These are phyloP conservation scores for Odonthalia washingtoniensis DNA, from an alignment of 31 red algal genomes.

Conservation along the genomic window DNA sequence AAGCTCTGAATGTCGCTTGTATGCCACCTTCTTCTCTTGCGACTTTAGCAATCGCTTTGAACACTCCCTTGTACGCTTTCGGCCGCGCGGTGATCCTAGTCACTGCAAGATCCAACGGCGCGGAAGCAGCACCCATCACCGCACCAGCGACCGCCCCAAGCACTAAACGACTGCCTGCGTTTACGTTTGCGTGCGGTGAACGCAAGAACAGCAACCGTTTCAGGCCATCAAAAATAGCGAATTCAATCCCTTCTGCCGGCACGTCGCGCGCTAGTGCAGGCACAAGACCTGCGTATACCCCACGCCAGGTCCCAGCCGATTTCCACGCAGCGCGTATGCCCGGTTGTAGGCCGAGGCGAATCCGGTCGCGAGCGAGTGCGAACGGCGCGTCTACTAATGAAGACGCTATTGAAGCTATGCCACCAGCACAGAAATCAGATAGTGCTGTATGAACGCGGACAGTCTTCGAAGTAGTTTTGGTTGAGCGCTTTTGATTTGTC, in stretches of 20 bases:
- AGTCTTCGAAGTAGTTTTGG: not conserved
- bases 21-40: constrained; percentile 34
- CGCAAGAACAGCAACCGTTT: not conserved
- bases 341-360: constrained; percentile 25
- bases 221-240: constrained; percentile 15
- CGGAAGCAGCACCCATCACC: not conserved
- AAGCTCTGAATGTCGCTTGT: not conserved
- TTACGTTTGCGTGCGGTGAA: not conserved
- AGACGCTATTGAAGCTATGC: not conserved
- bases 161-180: not conserved
- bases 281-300: constrained; percentile 10
- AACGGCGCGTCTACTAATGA: constrained; percentile 22
- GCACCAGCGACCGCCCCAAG: constrained; percentile 25
- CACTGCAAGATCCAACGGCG: constrained; percentile 42
- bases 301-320: not conserved
- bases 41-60: not conserved
- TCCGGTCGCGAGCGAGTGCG: constrained; percentile 21
- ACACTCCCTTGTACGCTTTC: constrained; percentile 5
- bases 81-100: constrained; percentile 11
- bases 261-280: not conserved
- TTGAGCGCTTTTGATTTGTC: not conserved
- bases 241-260: constrained; percentile 24
- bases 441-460: not conserved
- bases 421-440: not conserved
- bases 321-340: not conserved